Evolutionary conservation across 2,329 filamentous ascomycete genomes (phyloP).

Genomic region (Fusarium sterilihyphosum): DNA sequence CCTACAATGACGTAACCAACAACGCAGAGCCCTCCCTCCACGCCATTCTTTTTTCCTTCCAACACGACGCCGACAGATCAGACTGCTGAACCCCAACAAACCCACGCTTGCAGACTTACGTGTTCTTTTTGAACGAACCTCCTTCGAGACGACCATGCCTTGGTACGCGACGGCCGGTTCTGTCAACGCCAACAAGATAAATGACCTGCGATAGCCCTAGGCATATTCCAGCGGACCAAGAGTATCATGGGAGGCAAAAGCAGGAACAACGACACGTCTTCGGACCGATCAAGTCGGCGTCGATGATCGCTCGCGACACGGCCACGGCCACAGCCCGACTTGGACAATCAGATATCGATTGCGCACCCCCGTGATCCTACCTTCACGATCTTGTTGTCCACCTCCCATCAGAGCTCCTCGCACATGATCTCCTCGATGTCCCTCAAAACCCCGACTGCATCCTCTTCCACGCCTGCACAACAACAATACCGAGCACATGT

Average conservation of each 20-base stretch:
- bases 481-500: background rate
- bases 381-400: background rate
- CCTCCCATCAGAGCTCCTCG: background rate
- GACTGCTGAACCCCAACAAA: too few species aligned
- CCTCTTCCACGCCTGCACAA: background rate
- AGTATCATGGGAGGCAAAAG: background rate
- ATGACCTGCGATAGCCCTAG: too few species aligned
- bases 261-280: background rate
- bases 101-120: background rate
- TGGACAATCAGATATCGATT: too few species aligned
- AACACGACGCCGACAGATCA: too few species aligned
- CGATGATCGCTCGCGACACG: background rate
- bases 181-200: background rate
- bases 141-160: background rate
- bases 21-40: background rate
- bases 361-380: too few species aligned
- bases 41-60: background rate
- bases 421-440: background rate
- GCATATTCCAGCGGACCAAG: background rate
- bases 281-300: background rate
- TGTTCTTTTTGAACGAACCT: fast-evolving
- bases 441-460: background rate
- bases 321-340: too few species aligned
- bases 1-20: background rate
- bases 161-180: too few species aligned